Evolutionary conservation across 345 rosid species (phyloP).

Genomic region (Corchorus olitorius): DNA sequence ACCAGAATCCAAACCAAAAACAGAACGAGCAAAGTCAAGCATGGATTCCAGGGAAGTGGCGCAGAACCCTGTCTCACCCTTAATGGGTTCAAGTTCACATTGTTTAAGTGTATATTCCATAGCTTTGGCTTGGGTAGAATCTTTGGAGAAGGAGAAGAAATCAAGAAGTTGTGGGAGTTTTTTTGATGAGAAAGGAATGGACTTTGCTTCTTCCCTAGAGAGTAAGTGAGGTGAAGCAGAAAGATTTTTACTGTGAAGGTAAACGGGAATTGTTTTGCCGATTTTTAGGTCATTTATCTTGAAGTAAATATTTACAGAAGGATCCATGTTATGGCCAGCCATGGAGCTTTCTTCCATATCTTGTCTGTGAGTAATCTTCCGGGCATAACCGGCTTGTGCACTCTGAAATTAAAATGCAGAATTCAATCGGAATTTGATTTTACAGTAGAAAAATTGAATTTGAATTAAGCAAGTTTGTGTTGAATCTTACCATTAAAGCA

Average conservation of each 20-base stretch:
- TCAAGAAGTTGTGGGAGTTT: conserved; percentile 52
- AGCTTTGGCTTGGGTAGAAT: conserved; percentile 71
- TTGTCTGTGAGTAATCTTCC: not conserved
- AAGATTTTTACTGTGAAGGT: conserved; percentile 41
- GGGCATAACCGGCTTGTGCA: not conserved
- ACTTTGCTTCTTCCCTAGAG: conserved; percentile 55
- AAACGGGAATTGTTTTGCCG: conserved; percentile 45
- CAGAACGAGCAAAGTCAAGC: conserved; percentile 48
- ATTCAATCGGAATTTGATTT: too few species aligned
- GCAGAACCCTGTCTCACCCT: conserved; percentile 60
- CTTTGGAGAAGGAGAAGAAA: conserved; percentile 52
- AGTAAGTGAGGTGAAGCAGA: conserved; percentile 51
- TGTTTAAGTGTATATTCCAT: conserved; percentile 52
- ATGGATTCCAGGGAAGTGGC: conserved; percentile 71
- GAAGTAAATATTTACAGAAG: conserved; percentile 53
- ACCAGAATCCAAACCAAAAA: conserved; percentile 39
- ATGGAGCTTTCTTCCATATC: not conserved
- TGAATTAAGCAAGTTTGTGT: not conserved
- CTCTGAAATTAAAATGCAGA: not conserved
- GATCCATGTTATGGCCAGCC: conserved; percentile 31
- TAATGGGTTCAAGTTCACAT: conserved; percentile 46
- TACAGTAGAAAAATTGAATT: too few species aligned
- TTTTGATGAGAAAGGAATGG: conserved; percentile 61
- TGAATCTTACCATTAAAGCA: conserved; percentile 12
- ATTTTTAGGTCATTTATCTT: conserved; percentile 42